phyloP scores from a whole-genome alignment of 495 filamentous ascomycete species.

The Tuber umbilicatum region DNA sequence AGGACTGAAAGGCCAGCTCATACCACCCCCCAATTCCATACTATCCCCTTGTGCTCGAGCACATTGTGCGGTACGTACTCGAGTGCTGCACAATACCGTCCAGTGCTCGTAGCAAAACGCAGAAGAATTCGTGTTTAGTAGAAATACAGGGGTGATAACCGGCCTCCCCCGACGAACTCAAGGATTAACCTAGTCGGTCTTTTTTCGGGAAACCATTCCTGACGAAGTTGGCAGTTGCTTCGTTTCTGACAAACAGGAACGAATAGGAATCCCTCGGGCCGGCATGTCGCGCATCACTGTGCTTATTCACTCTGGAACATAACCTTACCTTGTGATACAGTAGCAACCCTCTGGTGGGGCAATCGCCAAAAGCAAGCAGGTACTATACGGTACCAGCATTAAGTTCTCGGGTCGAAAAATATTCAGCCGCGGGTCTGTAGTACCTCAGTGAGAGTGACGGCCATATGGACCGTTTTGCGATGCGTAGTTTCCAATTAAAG shows the following conservation, averaged over 20 bases:
- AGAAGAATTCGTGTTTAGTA: background rate
- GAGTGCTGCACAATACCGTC: background rate
- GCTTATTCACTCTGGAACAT: background rate
- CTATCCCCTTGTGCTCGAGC: background rate
- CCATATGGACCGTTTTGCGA: background rate
- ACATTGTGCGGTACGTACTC: too few relatives aligned
- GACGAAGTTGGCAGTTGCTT: background rate
- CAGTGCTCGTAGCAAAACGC: background rate
- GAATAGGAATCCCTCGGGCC: background rate
- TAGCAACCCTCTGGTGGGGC: background rate
- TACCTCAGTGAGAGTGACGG: background rate
- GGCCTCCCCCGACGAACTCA: background rate
- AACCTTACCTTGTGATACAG: background rate
- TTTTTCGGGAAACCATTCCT: background rate
- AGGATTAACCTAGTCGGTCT: background rate
- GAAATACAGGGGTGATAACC: background rate
- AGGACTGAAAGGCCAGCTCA: background rate
- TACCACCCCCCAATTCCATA: background rate
- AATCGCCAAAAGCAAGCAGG: background rate
- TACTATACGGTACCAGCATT: too few relatives aligned
- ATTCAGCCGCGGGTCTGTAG: background rate
- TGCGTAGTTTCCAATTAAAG: background rate
- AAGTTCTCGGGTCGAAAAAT: background rate
- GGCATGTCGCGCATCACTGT: background rate
- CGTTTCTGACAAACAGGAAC: background rate